Evolutionary conservation across 257 asterid genomes (phyloP), one percentile per base, ranked within the genome.

Genomic region (Eucommia ulmoides): DNA sequence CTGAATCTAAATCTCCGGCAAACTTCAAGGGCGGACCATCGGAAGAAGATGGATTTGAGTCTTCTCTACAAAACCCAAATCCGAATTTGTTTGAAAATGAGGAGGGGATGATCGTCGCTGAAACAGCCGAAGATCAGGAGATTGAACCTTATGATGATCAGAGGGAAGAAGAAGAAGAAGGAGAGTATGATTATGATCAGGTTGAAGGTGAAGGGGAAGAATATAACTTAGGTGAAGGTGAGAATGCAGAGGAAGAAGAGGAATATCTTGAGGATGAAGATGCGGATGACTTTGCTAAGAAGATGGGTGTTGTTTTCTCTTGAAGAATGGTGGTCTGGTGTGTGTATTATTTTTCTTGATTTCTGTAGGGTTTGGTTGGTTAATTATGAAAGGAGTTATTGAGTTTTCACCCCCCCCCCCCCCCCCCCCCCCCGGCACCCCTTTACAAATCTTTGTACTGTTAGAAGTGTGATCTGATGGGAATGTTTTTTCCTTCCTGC

Each of bases 241-340:
- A 84, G 58, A 84, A 79, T 68, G 64, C 51, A 33, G 74, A 67
- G 9, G 57, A 59, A 19, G 87, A 61, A 12, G 92, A 62, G 22
- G 93, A 81, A 45, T 81, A 74, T 54, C 61, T 65, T 8, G 87
- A 79, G 8, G 95, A 73, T 0, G 94, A 82, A 20, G 93, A 61
- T 0, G 75, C 29, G 0, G 91, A 85, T 0, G 94, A 87, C 56
- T 87, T 87, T 55, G 94, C 94, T 6, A 87, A 87, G 72, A 87
- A 87, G 88, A 78, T 87, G 94, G 94, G 93, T 2, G 93, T 78
- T 20, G 50, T 78, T 66, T 79, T 72, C 71, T 73, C 85, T 9
- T 75, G 53, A 63, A 76, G 23, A 56, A 46, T n/a, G n/a, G n/a
- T n/a, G n/a, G n/a, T n/a, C n/a, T n/a, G n/a, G n/a, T n/a, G n/a